Conservation (phyloP, 2,329 filamentous ascomycete genomes). For the Ophiostoma fasciatum region DNA sequence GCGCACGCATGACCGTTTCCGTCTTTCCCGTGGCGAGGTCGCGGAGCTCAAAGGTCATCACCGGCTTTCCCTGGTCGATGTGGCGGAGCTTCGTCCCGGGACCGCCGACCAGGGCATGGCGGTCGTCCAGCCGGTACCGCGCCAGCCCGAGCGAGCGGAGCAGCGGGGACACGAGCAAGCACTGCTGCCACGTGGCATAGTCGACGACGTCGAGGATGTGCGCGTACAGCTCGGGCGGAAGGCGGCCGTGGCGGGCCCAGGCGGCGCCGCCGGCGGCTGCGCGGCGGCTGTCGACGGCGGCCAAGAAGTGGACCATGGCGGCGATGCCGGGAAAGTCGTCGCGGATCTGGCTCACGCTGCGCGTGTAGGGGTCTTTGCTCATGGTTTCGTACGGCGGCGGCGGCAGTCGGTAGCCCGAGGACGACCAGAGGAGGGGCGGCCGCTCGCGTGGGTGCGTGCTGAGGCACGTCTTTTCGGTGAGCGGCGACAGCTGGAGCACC, state of each 20-base stretch:
- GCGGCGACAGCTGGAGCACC: neutral
- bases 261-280: neutral
- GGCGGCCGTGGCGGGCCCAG: neutral
- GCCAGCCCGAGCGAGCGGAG: neutral
- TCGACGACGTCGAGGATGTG: constrained; percentile 1
- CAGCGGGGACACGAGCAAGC: neutral
- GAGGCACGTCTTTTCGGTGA: neutral
- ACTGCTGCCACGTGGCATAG: constrained; percentile 5
- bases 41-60: neutral
- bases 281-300: neutral
- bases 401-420: neutral
- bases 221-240: constrained; percentile 2
- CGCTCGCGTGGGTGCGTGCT: constrained; percentile 2
- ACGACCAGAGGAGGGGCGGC: too few species aligned
- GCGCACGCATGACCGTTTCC: neutral
- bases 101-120: neutral
- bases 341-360: neutral
- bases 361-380: neutral
- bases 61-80: neutral
- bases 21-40: neutral
- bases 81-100: neutral
- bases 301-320: constrained; percentile 3
- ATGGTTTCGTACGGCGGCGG: too few species aligned
- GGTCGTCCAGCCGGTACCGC: neutral
- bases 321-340: neutral